These are phyloP conservation scores for Boletales sp. DNA, from an alignment of 768 basidiomycete species.

Conservation along the genomic window DNA sequence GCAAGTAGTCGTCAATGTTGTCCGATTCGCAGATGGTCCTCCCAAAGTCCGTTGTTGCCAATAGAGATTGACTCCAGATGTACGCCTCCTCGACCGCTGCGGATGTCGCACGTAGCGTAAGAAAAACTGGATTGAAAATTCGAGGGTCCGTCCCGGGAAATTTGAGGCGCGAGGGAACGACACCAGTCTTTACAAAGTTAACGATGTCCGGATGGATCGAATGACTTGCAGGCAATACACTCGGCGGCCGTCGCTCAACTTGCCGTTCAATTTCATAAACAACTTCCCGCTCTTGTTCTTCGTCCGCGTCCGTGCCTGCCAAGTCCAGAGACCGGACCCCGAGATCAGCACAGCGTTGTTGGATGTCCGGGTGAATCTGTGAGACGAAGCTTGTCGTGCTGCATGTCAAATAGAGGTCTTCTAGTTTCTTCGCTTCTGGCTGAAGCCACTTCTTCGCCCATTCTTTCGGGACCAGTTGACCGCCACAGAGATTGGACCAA, in stretches of 20 bases:
- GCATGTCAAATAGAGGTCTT: background rate
- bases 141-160: constrained; percentile 1
- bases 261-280: constrained; percentile 39
- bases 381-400: background rate
- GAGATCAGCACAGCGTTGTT: constrained; percentile 1
- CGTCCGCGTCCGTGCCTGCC: background rate
- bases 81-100: constrained; percentile 13
- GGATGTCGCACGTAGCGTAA: constrained; percentile 1
- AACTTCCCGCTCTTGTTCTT: constrained; percentile 41
- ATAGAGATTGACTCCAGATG: constrained; percentile 10
- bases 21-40: background rate
- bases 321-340: background rate
- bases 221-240: constrained; percentile 18
- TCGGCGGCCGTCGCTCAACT: constrained; percentile 30
- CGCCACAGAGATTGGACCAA: background rate
- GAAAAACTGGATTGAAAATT: constrained; percentile 16
- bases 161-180: constrained; percentile 3
- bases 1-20: constrained; percentile 5
- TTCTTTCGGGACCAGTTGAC: background rate
- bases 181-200: constrained; percentile 25
- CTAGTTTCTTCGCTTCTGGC: background rate
- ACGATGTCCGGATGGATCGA: constrained; percentile 4
- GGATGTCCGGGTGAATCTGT: background rate
- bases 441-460: too few relatives aligned
- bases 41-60: constrained; percentile 9